Evolutionary conservation across 2,329 filamentous ascomycete species (phyloP).

Genomic region (Stagonosporopsis cucurbitacearum): DNA sequence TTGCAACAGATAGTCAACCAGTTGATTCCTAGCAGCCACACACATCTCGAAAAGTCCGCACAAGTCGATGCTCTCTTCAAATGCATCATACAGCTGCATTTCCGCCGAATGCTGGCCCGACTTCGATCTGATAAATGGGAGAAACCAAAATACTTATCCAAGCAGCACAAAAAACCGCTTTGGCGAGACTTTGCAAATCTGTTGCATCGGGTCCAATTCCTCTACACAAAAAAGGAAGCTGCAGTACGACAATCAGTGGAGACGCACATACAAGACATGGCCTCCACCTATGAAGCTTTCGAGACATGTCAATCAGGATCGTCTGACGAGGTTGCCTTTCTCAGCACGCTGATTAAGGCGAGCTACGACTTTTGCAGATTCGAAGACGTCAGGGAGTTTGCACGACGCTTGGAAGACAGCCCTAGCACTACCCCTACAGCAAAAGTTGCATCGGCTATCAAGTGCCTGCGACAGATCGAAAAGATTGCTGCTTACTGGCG

Average conservation of each 20-base stretch:
- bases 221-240: slow-evolving; percentile 9
- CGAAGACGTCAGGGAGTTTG: slow-evolving; percentile 3
- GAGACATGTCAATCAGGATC: neutral
- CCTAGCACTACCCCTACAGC: slow-evolving; percentile 8
- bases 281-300: slow-evolving; percentile 2
- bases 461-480: slow-evolving; percentile 13
- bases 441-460: slow-evolving; percentile 17
- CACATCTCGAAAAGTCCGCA: neutral
- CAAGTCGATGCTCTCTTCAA: neutral
- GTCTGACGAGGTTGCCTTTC: neutral
- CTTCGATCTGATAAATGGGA: slow-evolving; percentile 14
- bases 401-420: slow-evolving; percentile 6
- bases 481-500: slow-evolving; percentile 15
- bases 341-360: slow-evolving; percentile 6
- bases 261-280: neutral
- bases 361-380: slow-evolving; percentile 6
- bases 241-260: slow-evolving; percentile 2
- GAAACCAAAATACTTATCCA: slow-evolving; percentile 12
- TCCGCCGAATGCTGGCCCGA: slow-evolving; percentile 12
- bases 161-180: slow-evolving; percentile 14
- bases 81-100: slow-evolving; percentile 3
- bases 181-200: slow-evolving; percentile 14
- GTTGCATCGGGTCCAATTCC: slow-evolving; percentile 7
- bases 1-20: neutral
- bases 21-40: neutral